Base-by-base conservation (phyloP, 257 asterid species). In the Solanum arcanum region DNA sequence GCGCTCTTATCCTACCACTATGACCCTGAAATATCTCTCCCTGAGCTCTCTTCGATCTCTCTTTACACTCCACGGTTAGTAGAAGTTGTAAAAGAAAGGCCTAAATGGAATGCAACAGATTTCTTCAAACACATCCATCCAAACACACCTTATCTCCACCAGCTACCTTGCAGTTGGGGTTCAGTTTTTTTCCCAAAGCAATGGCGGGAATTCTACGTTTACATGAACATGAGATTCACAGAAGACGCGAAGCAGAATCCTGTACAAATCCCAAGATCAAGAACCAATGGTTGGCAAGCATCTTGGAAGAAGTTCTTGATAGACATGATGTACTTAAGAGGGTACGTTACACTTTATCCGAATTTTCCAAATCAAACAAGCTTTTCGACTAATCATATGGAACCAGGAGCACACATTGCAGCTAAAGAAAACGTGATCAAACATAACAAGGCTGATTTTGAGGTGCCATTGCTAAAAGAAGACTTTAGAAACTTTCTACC, bases 261-360 rank as follows among this genome's bases (percentile, higher is more conserved):
- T 0, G 99, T 97, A 59, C 99, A 97, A 42, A 97, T 97, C n/a
- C 99, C 99, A 0, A 94, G 96, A 31, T 97, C 99, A 33, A 94
- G 99, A 88, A 97, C 99, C 12, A 97, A 97, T 27, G 99, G 99
- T 0, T 97, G 99, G 99, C 99, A 97, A 75, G 99, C 99, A 9
- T 97, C 99, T 0, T 95, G 99, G 99, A 97, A 96, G 93, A 97
- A 97, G 90, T 96, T 97, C 75, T 84, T 97, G 69, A 95, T 96
- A 1, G 99, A 97, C 70, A 95, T 97, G 99, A 97, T 97, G 99
- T 96, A 95, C 47, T 86, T 97, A 0, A 90, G 99, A 70, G 99
- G 99, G 0, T 97, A 97, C 6, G 99, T 97, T 4, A 91, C 94
- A 31, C 92, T 97, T 0, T 97, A 97, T 83, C 99, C 99, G 1